phyloP scores from a whole-genome alignment of 108 stramenopile genomes.

The Nitzschia sp. region DNA sequence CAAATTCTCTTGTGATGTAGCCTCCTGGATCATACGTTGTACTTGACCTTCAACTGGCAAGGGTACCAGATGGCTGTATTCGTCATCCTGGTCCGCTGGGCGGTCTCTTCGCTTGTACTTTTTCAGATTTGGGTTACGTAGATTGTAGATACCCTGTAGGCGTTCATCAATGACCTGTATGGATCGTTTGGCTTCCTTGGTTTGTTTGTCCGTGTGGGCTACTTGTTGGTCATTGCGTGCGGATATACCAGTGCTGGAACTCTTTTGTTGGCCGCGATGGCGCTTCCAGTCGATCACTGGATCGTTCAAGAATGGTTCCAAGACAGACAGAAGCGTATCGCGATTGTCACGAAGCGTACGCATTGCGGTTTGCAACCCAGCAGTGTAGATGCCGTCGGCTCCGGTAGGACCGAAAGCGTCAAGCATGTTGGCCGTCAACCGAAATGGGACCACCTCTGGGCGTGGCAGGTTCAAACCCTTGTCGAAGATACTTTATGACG shows the following conservation, averaged over 20 bases:
- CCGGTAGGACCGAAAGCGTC: conserved; percentile 95
- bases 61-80: conserved; percentile 59
- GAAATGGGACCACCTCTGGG: conserved; percentile 99
- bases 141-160: conserved; percentile 83
- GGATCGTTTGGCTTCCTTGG: conserved; percentile 50
- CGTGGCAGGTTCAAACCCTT: conserved; percentile 89
- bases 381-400: conserved; percentile 87
- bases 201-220: conserved; percentile 7
- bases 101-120: conserved; percentile 50
- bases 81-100: conserved; percentile 51
- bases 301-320: conserved; percentile 96
- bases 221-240: not conserved
- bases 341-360: conserved; percentile 86
- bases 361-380: conserved; percentile 81
- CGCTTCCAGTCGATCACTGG: conserved; percentile 90
- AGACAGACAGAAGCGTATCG: conserved; percentile 92
- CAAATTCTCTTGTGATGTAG: conserved; percentile 81
- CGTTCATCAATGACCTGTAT: conserved; percentile 83
- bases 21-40: conserved; percentile 85
- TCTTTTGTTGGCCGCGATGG: conserved; percentile 42
- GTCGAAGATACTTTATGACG: conserved; percentile 90
- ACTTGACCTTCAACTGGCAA: conserved; percentile 91
- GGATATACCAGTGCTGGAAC: conserved; percentile 8
- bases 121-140: conserved; percentile 79
- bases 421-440: conserved; percentile 97